A percentile compares a stretch with the other conserved stretches of the same genome.
These are phyloP conservation scores for Thermothielavioides terrestris DNA, from an alignment of 495 filamentous ascomycete genomes.

Conservation along the genomic window DNA sequence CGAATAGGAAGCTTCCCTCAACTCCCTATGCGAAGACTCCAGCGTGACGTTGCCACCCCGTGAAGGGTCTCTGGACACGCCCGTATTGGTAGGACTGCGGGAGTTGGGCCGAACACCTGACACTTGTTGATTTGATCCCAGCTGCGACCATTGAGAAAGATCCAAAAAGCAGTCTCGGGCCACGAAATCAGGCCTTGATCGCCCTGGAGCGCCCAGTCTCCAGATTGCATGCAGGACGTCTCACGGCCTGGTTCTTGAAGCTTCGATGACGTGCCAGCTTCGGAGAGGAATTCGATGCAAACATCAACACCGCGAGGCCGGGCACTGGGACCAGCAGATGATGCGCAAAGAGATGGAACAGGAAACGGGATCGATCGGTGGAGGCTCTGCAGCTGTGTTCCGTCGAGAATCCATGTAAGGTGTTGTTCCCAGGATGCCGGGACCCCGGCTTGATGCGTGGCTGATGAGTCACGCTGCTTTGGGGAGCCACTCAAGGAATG, in stretches of 20 bases:
- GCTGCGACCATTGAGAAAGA: constrained; percentile 18
- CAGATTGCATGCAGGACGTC: constrained; percentile 13
- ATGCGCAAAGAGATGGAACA: neutral
- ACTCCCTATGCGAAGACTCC: constrained; percentile 2
- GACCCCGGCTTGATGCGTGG: constrained; percentile 14
- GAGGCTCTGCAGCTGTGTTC: constrained; percentile 8
- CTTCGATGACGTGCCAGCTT: constrained; percentile 11
- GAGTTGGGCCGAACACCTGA: constrained; percentile 23
- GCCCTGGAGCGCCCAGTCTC: constrained; percentile 7
- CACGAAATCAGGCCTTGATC: constrained; percentile 18
- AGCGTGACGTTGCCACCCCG: constrained; percentile 9
- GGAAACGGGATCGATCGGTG: neutral
- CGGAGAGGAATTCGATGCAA: constrained; percentile 3
- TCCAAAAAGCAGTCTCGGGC: constrained; percentile 11
- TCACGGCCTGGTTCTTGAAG: constrained; percentile 8
- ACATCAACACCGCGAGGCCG: neutral
- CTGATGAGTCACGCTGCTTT: constrained; percentile 5
- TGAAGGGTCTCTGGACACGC: neutral
- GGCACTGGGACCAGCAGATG: constrained; percentile 9
- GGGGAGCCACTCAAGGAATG: constrained; percentile 8
- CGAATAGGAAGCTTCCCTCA: constrained; percentile 6
- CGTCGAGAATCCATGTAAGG: constrained; percentile 4
- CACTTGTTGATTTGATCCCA: constrained; percentile 13
- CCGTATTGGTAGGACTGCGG: constrained; percentile 16
- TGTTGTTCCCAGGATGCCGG: constrained; percentile 10